These are phyloP conservation scores for Peronospora farinosa DNA, from an alignment of 352 stramenopile genomes.

Conservation along the genomic window DNA sequence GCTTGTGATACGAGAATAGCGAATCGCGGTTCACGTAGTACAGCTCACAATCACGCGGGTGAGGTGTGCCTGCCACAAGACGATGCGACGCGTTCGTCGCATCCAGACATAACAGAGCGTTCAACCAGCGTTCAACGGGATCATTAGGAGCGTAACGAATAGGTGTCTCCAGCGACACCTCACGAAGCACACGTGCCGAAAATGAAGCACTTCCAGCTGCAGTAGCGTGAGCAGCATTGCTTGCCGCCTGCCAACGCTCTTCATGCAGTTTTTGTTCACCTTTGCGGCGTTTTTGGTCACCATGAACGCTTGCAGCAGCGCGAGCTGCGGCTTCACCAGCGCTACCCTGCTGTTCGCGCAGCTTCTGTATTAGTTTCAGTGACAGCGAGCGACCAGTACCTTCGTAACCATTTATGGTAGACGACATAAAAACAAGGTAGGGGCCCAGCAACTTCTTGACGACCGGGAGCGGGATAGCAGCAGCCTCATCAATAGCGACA, in stretches of 20 bases:
- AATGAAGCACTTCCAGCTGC: constrained; percentile 32
- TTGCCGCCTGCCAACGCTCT: constrained; percentile 91
- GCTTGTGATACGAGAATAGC: constrained; percentile 98
- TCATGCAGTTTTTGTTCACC: constrained; percentile 95
- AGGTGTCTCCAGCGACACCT: constrained; percentile 94
- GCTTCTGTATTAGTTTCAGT: constrained; percentile 98
- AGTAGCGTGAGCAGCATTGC: constrained; percentile 70
- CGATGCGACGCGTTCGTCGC: constrained; percentile 72
- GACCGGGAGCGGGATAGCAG: constrained; percentile 98
- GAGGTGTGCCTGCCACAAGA: constrained; percentile 90
- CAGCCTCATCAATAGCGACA: constrained; percentile 97
- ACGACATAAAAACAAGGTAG: constrained; percentile 98
- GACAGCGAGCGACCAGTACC: constrained; percentile 97
- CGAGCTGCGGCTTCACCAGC: constrained; percentile 51
- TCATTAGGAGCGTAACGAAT: constrained; percentile 96
- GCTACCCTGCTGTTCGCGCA: constrained; percentile 90
- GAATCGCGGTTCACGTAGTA: constrained; percentile 99
- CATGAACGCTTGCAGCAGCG: constrained; percentile 68
- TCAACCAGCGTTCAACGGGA: constrained; percentile 96
- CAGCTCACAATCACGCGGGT: constrained; percentile 95
- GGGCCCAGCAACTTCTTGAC: constrained; percentile 93
- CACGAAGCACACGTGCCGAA: constrained; percentile 81
- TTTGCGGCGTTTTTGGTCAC: constrained; percentile 90
- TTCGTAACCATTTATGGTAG: constrained; percentile 99
- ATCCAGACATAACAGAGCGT: constrained; percentile 96